Evolutionary conservation across 2,329 filamentous ascomycete genomes (phyloP).

Genomic region (Paracoccidioides lutzii): DNA sequence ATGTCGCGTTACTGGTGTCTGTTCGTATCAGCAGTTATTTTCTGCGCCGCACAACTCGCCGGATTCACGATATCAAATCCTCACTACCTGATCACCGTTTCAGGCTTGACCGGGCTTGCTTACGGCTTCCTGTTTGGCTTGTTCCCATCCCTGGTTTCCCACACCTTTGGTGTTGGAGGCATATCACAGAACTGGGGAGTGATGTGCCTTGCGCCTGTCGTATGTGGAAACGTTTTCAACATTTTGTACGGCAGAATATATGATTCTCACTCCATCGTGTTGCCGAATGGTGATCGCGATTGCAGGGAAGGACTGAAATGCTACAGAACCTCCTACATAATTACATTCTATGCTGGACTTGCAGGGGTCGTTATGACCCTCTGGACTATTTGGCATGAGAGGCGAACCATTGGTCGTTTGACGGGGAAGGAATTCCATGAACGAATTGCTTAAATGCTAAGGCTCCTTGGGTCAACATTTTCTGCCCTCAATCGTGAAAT

Average conservation of each 20-base stretch:
- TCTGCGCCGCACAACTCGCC: slow-evolving; percentile 64
- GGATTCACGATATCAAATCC: slow-evolving; percentile 68
- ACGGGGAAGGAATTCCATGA: slow-evolving; percentile 15
- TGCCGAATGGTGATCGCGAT: slow-evolving; percentile 54
- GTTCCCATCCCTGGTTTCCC: slow-evolving; percentile 76
- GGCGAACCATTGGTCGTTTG: slow-evolving; percentile 16
- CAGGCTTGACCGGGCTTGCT: slow-evolving; percentile 68
- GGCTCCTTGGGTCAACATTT: background rate
- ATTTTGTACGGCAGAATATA: slow-evolving; percentile 76
- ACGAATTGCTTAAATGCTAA: slow-evolving; percentile 1
- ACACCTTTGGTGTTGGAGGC: slow-evolving; percentile 80
- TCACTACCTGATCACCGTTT: slow-evolving; percentile 62
- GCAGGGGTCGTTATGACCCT: slow-evolving; percentile 57
- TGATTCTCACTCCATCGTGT: slow-evolving; percentile 62
- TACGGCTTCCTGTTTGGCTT: slow-evolving; percentile 94
- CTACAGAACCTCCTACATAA: slow-evolving; percentile 67
- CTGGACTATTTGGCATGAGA: slow-evolving; percentile 36
- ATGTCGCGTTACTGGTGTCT: slow-evolving; percentile 87
- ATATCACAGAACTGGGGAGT: slow-evolving; percentile 93
- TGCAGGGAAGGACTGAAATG: slow-evolving; percentile 69
- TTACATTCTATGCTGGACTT: slow-evolving; percentile 61
- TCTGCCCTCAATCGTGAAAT: background rate
- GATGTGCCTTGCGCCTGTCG: slow-evolving; percentile 78
- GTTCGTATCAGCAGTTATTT: slow-evolving; percentile 62
- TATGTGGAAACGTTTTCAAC: slow-evolving; percentile 87